phyloP scores from a whole-genome alignment of 2,329 filamentous ascomycete species.

The Plenodomus lindquistii region DNA sequence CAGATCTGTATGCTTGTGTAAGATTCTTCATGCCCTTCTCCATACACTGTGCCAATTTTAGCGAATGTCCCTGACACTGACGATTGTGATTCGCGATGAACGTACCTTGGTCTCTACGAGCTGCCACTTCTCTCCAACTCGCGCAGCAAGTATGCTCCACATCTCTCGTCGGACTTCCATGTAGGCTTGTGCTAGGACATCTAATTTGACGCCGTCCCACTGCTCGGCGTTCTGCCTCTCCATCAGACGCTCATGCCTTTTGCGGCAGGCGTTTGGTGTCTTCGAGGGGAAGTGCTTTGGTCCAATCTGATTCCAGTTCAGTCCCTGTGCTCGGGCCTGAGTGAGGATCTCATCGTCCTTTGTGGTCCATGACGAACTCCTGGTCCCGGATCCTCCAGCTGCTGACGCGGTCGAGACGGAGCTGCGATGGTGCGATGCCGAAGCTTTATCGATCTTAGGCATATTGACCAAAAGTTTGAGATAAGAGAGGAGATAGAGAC shows the following conservation, averaged over 20 bases:
- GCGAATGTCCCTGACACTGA: conserved; percentile 7
- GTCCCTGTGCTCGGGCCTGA: conserved; percentile 69
- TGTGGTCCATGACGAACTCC: conserved; percentile 65
- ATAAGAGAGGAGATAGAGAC: conserved; percentile 18
- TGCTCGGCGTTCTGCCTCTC: conserved; percentile 73
- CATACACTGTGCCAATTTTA: conserved; percentile 68
- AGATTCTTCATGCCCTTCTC: conserved; percentile 82
- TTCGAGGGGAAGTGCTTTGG: conserved; percentile 76
- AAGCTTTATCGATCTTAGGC: conserved; percentile 49
- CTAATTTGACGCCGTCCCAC: conserved; percentile 76
- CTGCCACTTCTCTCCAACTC: conserved; percentile 59
- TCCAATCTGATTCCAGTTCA: conserved; percentile 85
- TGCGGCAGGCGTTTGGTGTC: conserved; percentile 80
- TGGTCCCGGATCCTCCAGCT: conserved; percentile 32
- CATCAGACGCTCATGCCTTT: conserved; percentile 83
- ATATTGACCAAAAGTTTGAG: conserved; percentile 43
- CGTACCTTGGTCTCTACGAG: conserved; percentile 80
- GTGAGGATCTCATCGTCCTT: conserved; percentile 76
- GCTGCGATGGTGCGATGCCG: conserved; percentile 29
- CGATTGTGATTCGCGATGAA: not conserved
- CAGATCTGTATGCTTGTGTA: conserved; percentile 68
- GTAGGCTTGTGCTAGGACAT: conserved; percentile 76
- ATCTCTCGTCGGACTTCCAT: conserved; percentile 79
- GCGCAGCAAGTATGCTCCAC: conserved; percentile 74
- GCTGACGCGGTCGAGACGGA: conserved; percentile 39